Evolutionary conservation across 768 basidiomycete genomes (phyloP), one percentile per base, ranked within the genome.

Genomic region (Leccinum incarnatum): DNA sequence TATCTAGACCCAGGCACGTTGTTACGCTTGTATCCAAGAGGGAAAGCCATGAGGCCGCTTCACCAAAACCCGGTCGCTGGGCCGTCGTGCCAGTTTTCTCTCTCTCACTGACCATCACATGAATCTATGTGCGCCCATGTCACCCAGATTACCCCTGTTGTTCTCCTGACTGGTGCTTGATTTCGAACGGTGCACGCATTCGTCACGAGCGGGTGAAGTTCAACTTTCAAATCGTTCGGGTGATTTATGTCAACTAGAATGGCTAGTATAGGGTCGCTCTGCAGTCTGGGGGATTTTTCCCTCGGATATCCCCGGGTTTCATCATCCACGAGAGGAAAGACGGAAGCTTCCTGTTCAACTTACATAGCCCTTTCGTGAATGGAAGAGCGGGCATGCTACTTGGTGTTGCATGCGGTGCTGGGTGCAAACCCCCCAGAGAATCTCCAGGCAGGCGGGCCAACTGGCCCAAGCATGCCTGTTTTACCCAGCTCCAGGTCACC

Each of bases 1-100:
- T 59, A 62, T 56, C 23, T 61, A 27, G 25, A 57, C 54, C 40
- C 56, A 70, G 66, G 61, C 55, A 69, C 68, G 34, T n/a, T 10
- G 12, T 37, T 27, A 37, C 45, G 45, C 58, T 56, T 57, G 34
- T 64, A 62, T 65, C 19, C 53, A 52, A 34, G 47, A 50, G 40
- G 11, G 49, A 29, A 1, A n/a, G 48, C 61, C 54, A 56, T 32
- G 62, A 55, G 57, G 62, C 53, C 3, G 32, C 32, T 19, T 56
- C 50, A 27, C 67, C 61, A 56, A 58, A 69, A 59, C 52, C 25
- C 34, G 66, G 30, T 52, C 23, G 56, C 48, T 68, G 37, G 59
- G 63, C 15, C 14, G 14, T 55, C 9, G 59, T 68, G 64, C 66
- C 40, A 58, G 46, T 63, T 59, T 42, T 55, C 42, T 50, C n/a